Evolutionary conservation across 2,329 filamentous ascomycete genomes (phyloP).

Genomic region (Neonectria neomacrospora): DNA sequence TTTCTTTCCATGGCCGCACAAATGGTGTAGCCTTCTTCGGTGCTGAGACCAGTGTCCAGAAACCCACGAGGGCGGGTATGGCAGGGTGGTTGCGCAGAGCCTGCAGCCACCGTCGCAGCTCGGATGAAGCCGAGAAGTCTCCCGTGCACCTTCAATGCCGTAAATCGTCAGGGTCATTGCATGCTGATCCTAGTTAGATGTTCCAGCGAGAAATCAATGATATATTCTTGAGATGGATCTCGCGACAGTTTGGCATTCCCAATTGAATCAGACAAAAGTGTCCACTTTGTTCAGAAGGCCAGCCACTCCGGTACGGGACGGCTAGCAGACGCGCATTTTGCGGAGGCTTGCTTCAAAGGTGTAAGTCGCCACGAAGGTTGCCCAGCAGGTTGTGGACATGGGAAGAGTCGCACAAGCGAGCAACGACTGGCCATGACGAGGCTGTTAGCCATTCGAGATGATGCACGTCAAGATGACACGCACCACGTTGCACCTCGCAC

Average conservation of each 20-base stretch:
- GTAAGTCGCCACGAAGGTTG: conserved; percentile 15
- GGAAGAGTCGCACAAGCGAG: conserved; percentile 40
- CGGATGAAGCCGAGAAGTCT: conserved; percentile 21
- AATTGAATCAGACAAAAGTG: not conserved
- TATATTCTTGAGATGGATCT: not conserved
- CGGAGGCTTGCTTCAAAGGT: conserved; percentile 1
- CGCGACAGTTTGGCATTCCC: not conserved
- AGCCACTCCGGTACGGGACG: not conserved
- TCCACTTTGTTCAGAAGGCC: not conserved
- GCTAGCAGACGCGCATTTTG: not conserved
- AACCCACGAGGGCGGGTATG: conserved; percentile 24
- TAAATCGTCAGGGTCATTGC: not conserved
- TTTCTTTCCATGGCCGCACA: not conserved
- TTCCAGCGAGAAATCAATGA: not conserved
- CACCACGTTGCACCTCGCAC: conserved; percentile 36
- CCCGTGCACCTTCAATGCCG: not conserved
- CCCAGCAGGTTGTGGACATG: conserved; percentile 29
- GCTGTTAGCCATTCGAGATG: conserved; percentile 43
- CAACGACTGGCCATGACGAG: conserved; percentile 40
- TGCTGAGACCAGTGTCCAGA: conserved; percentile 20
- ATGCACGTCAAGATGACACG: conserved; percentile 44
- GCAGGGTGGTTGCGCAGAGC: conserved; percentile 20
- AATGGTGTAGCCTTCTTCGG: conserved; percentile 2
- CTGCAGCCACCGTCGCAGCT: conserved; percentile 26
- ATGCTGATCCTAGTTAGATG: not conserved